Evolutionary conservation across 371 early-diverging fungal species (phyloP).

Genomic region (Mycotypha africana): DNA sequence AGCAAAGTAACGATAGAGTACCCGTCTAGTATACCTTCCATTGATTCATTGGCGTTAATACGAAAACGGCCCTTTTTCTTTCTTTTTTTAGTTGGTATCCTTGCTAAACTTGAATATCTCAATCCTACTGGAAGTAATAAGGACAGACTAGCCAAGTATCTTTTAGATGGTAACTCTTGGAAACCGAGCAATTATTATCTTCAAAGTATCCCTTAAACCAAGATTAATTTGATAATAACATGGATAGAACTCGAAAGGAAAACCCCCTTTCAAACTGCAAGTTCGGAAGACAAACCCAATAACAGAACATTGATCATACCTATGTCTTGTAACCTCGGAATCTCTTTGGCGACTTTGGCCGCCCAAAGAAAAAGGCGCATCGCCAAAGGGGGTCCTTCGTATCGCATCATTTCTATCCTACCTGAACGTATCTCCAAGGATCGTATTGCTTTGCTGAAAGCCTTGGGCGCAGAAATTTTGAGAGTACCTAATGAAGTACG

Average conservation of each 20-base stretch:
- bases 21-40: no score
- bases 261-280: constrained; percentile 17
- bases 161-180: constrained; percentile 42
- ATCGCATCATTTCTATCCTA: constrained; percentile 54
- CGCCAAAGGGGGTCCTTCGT: no score
- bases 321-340: constrained; percentile 67
- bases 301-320: constrained; percentile 63
- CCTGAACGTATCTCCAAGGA: constrained; percentile 74
- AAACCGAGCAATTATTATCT: no score
- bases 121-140: constrained; percentile 75
- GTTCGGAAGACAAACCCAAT: no score
- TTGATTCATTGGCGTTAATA: no score
- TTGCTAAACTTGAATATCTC: constrained; percentile 70
- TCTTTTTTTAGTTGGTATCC: constrained; percentile 36
- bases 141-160: constrained; percentile 66
- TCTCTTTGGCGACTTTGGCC: constrained; percentile 39
- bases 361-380: constrained; percentile 31
- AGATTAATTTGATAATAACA: no score
- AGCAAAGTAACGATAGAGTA: no score
- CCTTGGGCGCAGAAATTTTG: constrained; percentile 72
- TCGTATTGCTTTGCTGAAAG: constrained; percentile 67
- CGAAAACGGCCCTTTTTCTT: not conserved
- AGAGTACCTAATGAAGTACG: constrained; percentile 71
- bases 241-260: constrained; percentile 11
- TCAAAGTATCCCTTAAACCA: not conserved